Base-by-base conservation (phyloP, 768 basidiomycete species). In the Gyrodon lividus region DNA sequence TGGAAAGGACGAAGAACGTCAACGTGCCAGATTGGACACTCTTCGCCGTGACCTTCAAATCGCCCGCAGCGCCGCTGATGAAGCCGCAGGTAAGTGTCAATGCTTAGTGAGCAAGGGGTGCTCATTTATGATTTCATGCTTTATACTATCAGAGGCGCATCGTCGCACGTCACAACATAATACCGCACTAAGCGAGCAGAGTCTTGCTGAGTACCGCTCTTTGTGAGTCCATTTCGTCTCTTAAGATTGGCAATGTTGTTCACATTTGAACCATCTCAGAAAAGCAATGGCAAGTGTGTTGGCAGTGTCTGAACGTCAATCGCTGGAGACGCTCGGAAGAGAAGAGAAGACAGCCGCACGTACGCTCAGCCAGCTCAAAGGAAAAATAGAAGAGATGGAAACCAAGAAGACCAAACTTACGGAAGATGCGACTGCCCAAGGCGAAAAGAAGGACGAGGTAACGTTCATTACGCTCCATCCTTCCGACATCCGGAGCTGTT, bases 241-340 rank as follows among this genome's bases (percentile, higher is more conserved):
- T 20, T 7, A 34, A 42, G 7, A n/a, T 23, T 38, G 17, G 13
- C 12, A 16, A 8, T 4, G 13, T 38, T 20, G 30, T 28, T 64
- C 41, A 68, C 7, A 4, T 41, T 37, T 13, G 33, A 39, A 1
- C 37, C 34, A 6, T 26, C 44, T 22, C 55, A 96, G 94, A 34
- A 94, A 96, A 72, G 83, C 85, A 0, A 72, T 78, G 6, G 88
- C 94, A 14, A 90, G 84, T 56, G 70, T 88, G 2, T 80, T 88
- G 30, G 92, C 92, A 1, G 84, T 93, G 1, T 81, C 86, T 26
- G 94, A 98, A 68, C 87, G 97, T 1, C 93, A 97, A 61, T 76
- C 84, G 5, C 77, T 97, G 0, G 91, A 95, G 54, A 80, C 83
- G 0, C 77, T 95, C 6, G 77, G 77, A 13, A 84, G 95, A 48